Conservation (phyloP, 2,329 filamentous ascomycete genomes). For the Aspergillus glaucus region DNA sequence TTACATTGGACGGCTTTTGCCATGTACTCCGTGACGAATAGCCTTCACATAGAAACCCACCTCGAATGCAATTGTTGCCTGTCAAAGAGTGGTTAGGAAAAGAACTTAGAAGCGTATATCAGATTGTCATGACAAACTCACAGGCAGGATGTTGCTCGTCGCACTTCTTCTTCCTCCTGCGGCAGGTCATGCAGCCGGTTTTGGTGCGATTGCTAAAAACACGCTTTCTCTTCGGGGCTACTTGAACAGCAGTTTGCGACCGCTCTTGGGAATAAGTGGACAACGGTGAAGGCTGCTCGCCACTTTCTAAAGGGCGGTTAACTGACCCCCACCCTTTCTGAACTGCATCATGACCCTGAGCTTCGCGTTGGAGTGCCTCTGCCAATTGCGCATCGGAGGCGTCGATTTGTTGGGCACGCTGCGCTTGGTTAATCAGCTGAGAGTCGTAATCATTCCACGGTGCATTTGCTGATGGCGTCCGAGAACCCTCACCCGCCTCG, state of each 20-base stretch:
- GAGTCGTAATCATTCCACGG: constrained; percentile 36
- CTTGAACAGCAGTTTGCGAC: constrained; percentile 29
- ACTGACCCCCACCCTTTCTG: constrained; percentile 24
- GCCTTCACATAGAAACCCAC: constrained; percentile 84
- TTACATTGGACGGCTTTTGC: constrained; percentile 68
- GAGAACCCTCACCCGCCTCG: constrained; percentile 26
- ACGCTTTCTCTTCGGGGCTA: constrained; percentile 42
- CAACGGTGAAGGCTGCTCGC: constrained; percentile 28
- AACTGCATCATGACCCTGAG: constrained; percentile 35
- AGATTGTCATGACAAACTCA: constrained; percentile 43
- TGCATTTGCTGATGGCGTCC: constrained; percentile 20
- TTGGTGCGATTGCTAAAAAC: constrained; percentile 91
- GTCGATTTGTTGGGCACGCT: constrained; percentile 40
- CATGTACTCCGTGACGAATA: constrained; percentile 76
- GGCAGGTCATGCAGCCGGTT: constrained; percentile 88
- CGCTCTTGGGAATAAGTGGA: constrained; percentile 28
- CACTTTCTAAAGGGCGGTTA: constrained; percentile 33
- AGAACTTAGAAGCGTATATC: not conserved
- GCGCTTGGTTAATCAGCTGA: constrained; percentile 40
- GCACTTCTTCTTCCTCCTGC: constrained; percentile 93
- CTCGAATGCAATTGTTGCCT: constrained; percentile 86
- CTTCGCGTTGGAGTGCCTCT: constrained; percentile 48
- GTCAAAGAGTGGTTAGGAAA: constrained; percentile 8
- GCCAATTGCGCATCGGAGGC: constrained; percentile 47
- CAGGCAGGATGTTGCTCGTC: constrained; percentile 91